Base-by-base conservation (phyloP, 1,284 basidiomycete species). In the Cryptococcus sp. region DNA sequence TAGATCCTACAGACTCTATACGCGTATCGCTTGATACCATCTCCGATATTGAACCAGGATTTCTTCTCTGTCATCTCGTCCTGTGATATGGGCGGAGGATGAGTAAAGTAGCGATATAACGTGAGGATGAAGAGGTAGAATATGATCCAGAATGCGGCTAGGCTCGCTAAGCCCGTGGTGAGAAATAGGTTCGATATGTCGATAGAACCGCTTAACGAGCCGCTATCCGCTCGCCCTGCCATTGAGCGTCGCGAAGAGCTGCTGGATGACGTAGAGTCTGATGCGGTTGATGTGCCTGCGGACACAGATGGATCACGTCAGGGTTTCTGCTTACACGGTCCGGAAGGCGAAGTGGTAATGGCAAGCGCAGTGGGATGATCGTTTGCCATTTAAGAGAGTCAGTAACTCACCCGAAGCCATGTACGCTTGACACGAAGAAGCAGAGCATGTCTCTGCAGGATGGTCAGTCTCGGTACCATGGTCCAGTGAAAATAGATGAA, bases 151-250 rank as follows among this genome's bases (percentile, higher is more conserved):
- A 68, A 63, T 7, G 52, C 50, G 7, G 55, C 47, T 22, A 68
- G 50, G 16, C 58, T 34, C 17, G 62, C 66, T 23, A 68, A 38
- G 20, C 66, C 66, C 16, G 62, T 61, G 34, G 54, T 52, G 13
- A 68, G 58, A 58, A 45, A 66, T 48, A 68, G 61, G 38, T 44
- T 50, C 17, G 62, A 10, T 26, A 63, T 52, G 45, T 62, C 54
- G 2, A 55, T 26, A 19, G 54, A 26, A n/a, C 46, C 3, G 29
- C 20, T 41, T 19, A 45, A 45, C 16, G 37, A 25, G 17, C 20
- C 13, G 29, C 29, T 34, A 34, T 34, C 29, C 13, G 29, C 29
- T 34, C 29, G 29, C 29, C 8, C 8, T 7, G 29, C 29, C 13
- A 34, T 7, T 34, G 29, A 37, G 29, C 29, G 26, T 34, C 29